Conservation (phyloP, 148 eudicot genomes). For the Cornus suecica region DNA sequence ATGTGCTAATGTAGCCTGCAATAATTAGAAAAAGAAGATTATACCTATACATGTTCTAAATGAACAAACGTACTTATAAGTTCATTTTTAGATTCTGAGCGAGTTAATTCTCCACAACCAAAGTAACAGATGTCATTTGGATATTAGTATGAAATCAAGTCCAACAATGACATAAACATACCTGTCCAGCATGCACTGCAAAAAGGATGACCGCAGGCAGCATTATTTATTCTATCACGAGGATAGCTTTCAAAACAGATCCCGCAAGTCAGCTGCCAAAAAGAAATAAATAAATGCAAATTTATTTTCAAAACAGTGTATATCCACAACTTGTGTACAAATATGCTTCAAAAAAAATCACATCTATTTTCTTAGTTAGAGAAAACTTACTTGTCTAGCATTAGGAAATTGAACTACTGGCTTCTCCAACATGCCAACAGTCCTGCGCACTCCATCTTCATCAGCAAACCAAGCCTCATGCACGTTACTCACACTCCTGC, state of each 20-base stretch:
- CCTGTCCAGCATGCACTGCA: slow-evolving; percentile 53
- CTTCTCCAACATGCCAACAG: slow-evolving; percentile 49
- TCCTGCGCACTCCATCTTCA: slow-evolving; percentile 54
- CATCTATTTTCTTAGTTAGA: not conserved
- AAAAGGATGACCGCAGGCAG: slow-evolving; percentile 51
- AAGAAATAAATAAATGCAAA: not conserved
- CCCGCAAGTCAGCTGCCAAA: slow-evolving; percentile 39
- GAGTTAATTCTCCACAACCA: not conserved
- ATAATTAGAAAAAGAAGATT: slow-evolving; percentile 7
- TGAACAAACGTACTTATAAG: not conserved
- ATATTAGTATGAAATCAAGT: not conserved
- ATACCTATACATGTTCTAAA: not conserved
- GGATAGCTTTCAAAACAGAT: slow-evolving; percentile 34
- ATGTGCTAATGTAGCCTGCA: slow-evolving; percentile 51
- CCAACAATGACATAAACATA: slow-evolving; percentile 14
- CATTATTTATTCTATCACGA: slow-evolving; percentile 12
- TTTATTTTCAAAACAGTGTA: not conserved
- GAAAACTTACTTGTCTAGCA: slow-evolving; percentile 31
- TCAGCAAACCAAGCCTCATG: slow-evolving; percentile 82
- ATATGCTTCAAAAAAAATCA: not conserved
- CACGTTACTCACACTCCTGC: slow-evolving; percentile 61
- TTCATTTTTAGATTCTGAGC: not conserved
- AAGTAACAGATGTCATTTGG: not conserved
- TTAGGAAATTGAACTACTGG: slow-evolving; percentile 27
- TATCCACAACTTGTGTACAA: not conserved